A percentile compares a stretch with the other conserved stretches of the same genome.
These are phyloP conservation scores for Cladosporium sp. DNA, from an alignment of 2,329 filamentous ascomycete genomes.

Conservation along the genomic window DNA sequence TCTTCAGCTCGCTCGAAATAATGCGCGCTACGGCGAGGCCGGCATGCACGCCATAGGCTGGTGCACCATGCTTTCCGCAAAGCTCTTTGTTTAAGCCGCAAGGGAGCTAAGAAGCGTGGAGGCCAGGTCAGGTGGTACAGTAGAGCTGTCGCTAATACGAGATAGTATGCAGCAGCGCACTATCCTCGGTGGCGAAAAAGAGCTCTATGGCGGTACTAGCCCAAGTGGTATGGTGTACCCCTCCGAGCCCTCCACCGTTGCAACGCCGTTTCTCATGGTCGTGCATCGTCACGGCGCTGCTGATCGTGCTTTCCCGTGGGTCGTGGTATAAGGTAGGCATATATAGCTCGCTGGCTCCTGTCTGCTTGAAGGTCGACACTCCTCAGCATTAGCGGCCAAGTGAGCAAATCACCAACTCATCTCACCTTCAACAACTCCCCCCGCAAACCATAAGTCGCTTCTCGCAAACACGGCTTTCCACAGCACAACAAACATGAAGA, in stretches of 20 bases:
- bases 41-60: neutral
- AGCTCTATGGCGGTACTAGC: neutral
- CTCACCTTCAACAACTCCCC: neutral
- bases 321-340: neutral
- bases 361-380: neutral
- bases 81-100: slow-evolving; percentile 15
- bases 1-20: neutral
- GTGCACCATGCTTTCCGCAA: neutral
- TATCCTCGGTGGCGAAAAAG: neutral
- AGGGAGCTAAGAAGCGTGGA: slow-evolving; percentile 1
- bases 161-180: slow-evolving; percentile 1
- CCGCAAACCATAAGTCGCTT: neutral
- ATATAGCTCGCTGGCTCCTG: slow-evolving; percentile 5
- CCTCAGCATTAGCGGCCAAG: neutral
- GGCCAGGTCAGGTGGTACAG: slow-evolving; percentile 4
- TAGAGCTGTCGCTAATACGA: slow-evolving; percentile 9
- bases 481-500: slow-evolving; percentile 16
- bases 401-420: neutral
- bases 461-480: neutral
- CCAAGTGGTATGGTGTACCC: slow-evolving; percentile 10
- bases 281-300: neutral
- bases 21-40: neutral
- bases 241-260: neutral
- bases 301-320: neutral
- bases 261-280: neutral